Base-by-base conservation (phyloP, 2,329 filamentous ascomycete genomes). In the Alternaria triticimaculans region DNA sequence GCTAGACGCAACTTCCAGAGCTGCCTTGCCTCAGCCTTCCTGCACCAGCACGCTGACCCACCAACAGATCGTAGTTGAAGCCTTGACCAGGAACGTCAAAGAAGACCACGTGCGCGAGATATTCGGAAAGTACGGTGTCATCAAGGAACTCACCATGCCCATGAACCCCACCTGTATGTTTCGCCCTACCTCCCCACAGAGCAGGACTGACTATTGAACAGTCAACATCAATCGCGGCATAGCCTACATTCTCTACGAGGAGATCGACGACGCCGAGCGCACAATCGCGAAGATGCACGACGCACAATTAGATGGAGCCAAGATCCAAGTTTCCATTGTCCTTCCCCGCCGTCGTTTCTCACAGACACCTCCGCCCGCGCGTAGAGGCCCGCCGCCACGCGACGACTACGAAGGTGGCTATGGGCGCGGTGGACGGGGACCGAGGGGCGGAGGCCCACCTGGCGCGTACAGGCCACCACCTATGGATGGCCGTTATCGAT, bases 231-330 rank as follows among this genome's bases (percentile, higher is more conserved):
- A 98, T 76, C 90, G 95, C 61, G 95, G 96, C 50, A 97, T 93
- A 26, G 96, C 95, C 30, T 98, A 97, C 79, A 94, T 98, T 67
- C 86, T 97, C 45, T 99, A 91, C 81, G 84, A 89, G 58, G 86
- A 91, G 69, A 88, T 94, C 68, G 85, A 87, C 54, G 91, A 95
- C 67, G 95, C 96, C 23, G 93, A 97, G 81, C 86, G 89, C 14
- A 96, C 96, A 26, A 96, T 97, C 72, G 89, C 94, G 18, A 92
- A 97, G 78, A 98, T 99, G 96, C 96, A 99, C 80, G 96, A 99
- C 82, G 93, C 92, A n/a, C 92, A 97, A 76, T 83, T 97, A 26
- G 94, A 97, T 79, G 94, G 94, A 55, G 88, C 90, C 21, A 85
- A 89, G 43, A 90, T 97, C 75, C 91, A 91, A 74, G 94, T 97